A percentile compares a stretch with the other conserved stretches of the same genome.
Conservation (phyloP, 2,329 filamentous ascomycete species). For the Apiospora saccharicola region DNA sequence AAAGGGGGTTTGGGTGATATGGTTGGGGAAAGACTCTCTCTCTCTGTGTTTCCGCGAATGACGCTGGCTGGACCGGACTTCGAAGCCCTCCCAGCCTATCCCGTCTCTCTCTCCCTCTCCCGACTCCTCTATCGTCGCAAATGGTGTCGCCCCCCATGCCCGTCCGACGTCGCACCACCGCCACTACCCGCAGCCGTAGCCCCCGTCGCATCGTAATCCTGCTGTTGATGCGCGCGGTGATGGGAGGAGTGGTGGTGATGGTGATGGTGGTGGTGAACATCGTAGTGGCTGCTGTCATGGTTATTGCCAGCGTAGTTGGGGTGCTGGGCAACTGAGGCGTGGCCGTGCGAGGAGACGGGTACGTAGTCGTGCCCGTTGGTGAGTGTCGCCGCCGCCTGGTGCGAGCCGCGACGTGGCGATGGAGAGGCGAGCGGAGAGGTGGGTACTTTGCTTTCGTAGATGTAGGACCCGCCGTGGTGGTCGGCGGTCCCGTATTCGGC, state of each 20-base stretch:
- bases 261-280: slow-evolving; percentile 30
- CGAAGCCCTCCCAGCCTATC: neutral
- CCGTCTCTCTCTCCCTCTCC: neutral
- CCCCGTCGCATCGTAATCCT: slow-evolving; percentile 29
- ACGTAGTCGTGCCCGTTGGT: slow-evolving; percentile 46
- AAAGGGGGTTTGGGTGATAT: neutral
- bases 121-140: neutral
- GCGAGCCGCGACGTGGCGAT: slow-evolving; percentile 33
- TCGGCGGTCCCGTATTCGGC: slow-evolving; percentile 29
- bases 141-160: slow-evolving; percentile 32
- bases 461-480: slow-evolving; percentile 37
- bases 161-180: slow-evolving; percentile 37
- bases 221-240: slow-evolving; percentile 20
- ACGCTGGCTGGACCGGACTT: neutral
- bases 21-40: neutral
- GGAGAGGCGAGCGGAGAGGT: neutral
- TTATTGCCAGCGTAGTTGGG: neutral
- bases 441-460: slow-evolving; percentile 35
- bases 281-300: slow-evolving; percentile 30
- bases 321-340: neutral
- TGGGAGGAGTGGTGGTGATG: slow-evolving; percentile 31
- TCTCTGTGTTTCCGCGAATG: neutral
- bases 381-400: slow-evolving; percentile 36
- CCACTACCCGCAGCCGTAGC: slow-evolving; percentile 30
- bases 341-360: slow-evolving; percentile 35